Base-by-base conservation (phyloP, 495 filamentous ascomycete species). In the Podospora conica region DNA sequence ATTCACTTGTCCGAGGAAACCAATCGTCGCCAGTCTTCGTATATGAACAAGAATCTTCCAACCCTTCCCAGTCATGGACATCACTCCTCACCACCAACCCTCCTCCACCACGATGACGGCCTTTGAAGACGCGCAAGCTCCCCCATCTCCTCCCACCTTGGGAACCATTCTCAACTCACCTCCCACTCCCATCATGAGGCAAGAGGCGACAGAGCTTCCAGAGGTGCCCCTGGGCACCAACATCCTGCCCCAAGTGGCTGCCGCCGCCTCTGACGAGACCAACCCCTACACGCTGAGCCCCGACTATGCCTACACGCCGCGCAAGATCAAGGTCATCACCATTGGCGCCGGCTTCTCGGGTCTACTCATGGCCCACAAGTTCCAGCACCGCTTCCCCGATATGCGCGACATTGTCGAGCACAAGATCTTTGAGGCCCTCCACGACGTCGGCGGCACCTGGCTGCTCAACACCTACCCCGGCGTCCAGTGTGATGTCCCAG, bases 351-450 rank as follows among this genome's bases (percentile, higher is more conserved):
- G 75, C n/a, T 68, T 69, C 33, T 74, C 69, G 21, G 73, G 74
- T 1, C 68, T 78, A 21, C 63, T 68, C 20, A 65, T 70, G 54
- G 66, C 65, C n/a, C 66, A 72, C 60, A 71, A 74, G 48, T 60
- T 75, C 55, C 69, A 70, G 54, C 66, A 70, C 22, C 55, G 69
- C 29, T 66, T 73, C 57, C 62, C 62, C 25, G 66, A 65, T 15
- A 61, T 68, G 63, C 23, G 31, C 18, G 67, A 56, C 21, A 73
- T 72, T 23, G 67, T 69, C 23, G 80, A 84, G 28, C 61, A 72
- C 27, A 66, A 33, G 9, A 79, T 87, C 10, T 90, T 86, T 65
- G 86, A 90, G 68, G 88, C 88, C 76, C 88, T 88, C 57, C 71
- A 70, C 1, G 83, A 83, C 53, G 74, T 88, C 40, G 83, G 84